Base-by-base conservation (phyloP, 805 yeast genomes). In the Suhomyces tanzawaensis region DNA sequence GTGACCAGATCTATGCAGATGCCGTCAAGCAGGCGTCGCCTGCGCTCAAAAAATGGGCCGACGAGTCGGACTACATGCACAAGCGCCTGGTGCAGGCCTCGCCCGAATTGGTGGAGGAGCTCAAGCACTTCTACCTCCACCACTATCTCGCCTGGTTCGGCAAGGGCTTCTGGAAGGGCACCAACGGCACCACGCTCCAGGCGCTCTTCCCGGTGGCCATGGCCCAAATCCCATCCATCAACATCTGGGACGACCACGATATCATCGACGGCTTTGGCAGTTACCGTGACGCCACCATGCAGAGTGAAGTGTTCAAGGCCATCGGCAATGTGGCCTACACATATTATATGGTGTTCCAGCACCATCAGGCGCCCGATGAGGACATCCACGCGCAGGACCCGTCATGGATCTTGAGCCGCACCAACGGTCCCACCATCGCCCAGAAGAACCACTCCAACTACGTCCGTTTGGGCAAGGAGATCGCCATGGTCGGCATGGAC, bases 231-330 rank as follows among this genome's bases (percentile, higher is more conserved):
- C 98, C 99, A 4, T 75, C 83, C 24, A 71, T 91, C 38, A 91
- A 90, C 59, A 77, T 91, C 22, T 90, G 69, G 63, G 99, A 91
- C 60, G 99, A 91, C 59, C 99, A 91, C 62, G 98, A 93, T 59
- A 86, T 91, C 36, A 90, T 93, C 48, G 99, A 91, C 57, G 99
- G 98, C 2, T 91, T 79, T 63, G 99, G 98, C 2, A 85, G 96
- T 0, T 91, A 91, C 59, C 70, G 72, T 34, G 85, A 88, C 47
- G 40, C 60, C 1, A 86, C 95, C 23, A 89, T 88, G 96, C 51
- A 52, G 3, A 76, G 79, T 27, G 80, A 78, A 1, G 75, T 86
- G 7, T 86, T 91, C 57, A 57, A 62, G 40, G 77, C 82, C 9
- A 74, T 91, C 22, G 98, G 98, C 7, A 73, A 74, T 42, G 63